Evolutionary conservation across 2,329 filamentous ascomycete genomes (phyloP).

Genomic region (Aspergillus sp.): DNA sequence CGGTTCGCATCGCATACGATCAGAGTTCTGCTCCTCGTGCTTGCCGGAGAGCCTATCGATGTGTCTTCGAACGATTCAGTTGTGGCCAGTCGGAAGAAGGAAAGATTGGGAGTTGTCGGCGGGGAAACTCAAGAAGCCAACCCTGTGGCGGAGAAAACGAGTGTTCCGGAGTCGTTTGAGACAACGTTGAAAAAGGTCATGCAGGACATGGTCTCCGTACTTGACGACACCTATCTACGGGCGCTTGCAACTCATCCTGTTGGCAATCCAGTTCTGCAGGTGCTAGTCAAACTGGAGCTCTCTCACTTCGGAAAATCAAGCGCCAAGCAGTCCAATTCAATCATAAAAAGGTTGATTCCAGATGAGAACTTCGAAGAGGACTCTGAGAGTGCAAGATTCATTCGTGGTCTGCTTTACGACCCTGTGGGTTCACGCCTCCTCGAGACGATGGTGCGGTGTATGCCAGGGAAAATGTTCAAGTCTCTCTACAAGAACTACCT

Average conservation of each 20-base stretch:
- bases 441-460: slow-evolving; percentile 77
- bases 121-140: slow-evolving; percentile 53
- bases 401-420: slow-evolving; percentile 87
- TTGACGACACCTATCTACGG: slow-evolving; percentile 78
- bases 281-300: slow-evolving; percentile 84
- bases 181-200: slow-evolving; percentile 80
- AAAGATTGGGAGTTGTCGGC: slow-evolving; percentile 67
- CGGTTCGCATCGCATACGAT: slow-evolving; percentile 87
- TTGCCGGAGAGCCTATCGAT: slow-evolving; percentile 79
- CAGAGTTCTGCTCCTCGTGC: slow-evolving; percentile 77
- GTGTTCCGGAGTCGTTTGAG: slow-evolving; percentile 77
- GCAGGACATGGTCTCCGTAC: slow-evolving; percentile 67
- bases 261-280: slow-evolving; percentile 89
- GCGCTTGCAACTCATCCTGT: slow-evolving; percentile 85
- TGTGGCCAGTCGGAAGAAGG: slow-evolving; percentile 91
- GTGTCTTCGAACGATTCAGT: slow-evolving; percentile 67
- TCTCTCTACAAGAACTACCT: slow-evolving; percentile 78
- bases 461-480: slow-evolving; percentile 89
- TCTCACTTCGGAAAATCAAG: slow-evolving; percentile 68
- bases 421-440: slow-evolving; percentile 84
- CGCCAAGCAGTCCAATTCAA: slow-evolving; percentile 63
- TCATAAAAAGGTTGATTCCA: slow-evolving; percentile 76
- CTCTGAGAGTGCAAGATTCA: slow-evolving; percentile 73
- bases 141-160: slow-evolving; percentile 46
- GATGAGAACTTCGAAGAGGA: slow-evolving; percentile 74